Conservation (phyloP, 2,329 filamentous ascomycete species). For the Alternaria burnsii region DNA sequence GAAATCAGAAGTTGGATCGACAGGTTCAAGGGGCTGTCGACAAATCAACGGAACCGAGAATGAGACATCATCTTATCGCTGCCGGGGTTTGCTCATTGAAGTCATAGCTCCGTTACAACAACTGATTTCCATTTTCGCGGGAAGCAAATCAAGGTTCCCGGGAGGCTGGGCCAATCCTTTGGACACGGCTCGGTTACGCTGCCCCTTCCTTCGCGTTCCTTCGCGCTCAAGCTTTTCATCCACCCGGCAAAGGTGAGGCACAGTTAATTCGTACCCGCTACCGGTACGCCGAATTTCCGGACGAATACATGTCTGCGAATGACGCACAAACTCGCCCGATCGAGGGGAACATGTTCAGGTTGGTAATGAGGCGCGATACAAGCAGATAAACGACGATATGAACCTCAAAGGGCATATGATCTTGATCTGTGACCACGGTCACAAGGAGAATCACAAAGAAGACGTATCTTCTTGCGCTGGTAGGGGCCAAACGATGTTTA, state of each 20-base stretch:
- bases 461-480: not conserved
- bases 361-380: not conserved
- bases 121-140: not conserved
- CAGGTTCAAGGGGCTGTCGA: not conserved
- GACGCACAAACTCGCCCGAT: not conserved
- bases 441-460: too few species aligned
- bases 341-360: not conserved
- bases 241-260: not conserved
- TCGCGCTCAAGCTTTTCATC: not conserved
- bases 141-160: not conserved
- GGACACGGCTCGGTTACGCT: not conserved
- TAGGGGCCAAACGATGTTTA: not conserved
- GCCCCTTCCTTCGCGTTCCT: not conserved
- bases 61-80: not conserved
- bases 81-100: accelerated
- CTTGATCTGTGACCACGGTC: not conserved
- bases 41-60: not conserved
- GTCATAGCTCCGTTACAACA: not conserved
- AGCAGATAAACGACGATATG: not conserved
- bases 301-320: not conserved
- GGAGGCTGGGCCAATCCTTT: not conserved
- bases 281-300: not conserved
- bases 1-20: accelerated
- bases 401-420: accelerated
- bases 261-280: not conserved